phyloP scores from a whole-genome alignment of 2,329 filamentous ascomycete species.

The Dactylellina leptospora region DNA sequence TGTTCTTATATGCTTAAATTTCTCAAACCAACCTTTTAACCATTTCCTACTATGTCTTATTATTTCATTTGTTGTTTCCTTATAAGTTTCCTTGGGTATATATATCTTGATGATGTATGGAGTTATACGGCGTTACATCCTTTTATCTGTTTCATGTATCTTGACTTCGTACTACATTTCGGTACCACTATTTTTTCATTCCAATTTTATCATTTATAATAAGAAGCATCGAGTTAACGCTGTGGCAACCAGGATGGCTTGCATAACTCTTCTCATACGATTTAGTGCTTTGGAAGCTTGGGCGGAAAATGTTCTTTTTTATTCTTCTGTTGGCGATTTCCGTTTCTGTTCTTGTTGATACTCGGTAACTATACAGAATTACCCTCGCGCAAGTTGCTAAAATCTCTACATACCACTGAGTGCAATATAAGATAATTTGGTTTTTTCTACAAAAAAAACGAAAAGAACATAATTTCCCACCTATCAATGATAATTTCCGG shows the following conservation, averaged over 20 bases:
- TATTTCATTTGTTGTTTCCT: slow-evolving; percentile 28
- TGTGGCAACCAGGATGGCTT: slow-evolving; percentile 27
- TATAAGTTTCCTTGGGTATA: slow-evolving; percentile 24
- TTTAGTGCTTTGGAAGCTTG: slow-evolving; percentile 25
- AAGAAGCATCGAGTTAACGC: slow-evolving; percentile 38
- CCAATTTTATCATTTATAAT: slow-evolving; percentile 43
- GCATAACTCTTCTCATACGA: slow-evolving; percentile 47
- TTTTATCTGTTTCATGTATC: slow-evolving; percentile 7
- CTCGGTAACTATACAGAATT: slow-evolving; percentile 15
- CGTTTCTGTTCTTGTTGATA: not conserved
- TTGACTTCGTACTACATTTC: slow-evolving; percentile 20
- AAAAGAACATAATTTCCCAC: too few relatives aligned
- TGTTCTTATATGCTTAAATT: not conserved
- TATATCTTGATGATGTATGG: slow-evolving; percentile 54
- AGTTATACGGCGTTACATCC: slow-evolving; percentile 37
- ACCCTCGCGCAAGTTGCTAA: slow-evolving; percentile 41
- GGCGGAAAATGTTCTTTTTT: slow-evolving; percentile 22
- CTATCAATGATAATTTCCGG: too few relatives aligned
- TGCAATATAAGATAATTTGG: slow-evolving; percentile 40
- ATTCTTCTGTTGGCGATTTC: slow-evolving; percentile 9
- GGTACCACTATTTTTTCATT: slow-evolving; percentile 3
- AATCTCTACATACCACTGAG: slow-evolving; percentile 24
- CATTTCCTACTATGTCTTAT: slow-evolving; percentile 6
- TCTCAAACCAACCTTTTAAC: slow-evolving; percentile 1
- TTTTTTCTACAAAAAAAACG: slow-evolving; percentile 11